Base-by-base conservation (phyloP, 768 basidiomycete genomes). In the Boletus edulis region DNA sequence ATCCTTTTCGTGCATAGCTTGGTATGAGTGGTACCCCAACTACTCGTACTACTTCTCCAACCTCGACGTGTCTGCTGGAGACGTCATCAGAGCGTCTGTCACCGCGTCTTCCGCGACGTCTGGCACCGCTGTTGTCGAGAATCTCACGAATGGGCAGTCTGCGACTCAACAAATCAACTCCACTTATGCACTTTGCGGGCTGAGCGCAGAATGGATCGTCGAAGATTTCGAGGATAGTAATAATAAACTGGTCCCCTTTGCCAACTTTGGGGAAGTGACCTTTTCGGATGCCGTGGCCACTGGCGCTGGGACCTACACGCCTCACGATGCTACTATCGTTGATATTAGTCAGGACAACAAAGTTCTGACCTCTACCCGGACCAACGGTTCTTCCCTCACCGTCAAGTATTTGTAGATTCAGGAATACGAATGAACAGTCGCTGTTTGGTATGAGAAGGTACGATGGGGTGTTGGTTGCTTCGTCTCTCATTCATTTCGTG, bases 171-270 rank as follows among this genome's bases (percentile, higher is more conserved):
- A 29, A 4, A 9, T 22, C 2, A 20, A 20, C 8, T 59, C 57
- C n/a, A 24, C 48, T 7, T 1, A 34, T n/a, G n/a, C 58, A 2
- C 53, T 60, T 12, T 55, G 49, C 7, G 49, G 54, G 12, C 35
- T 35, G 27, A 32, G 45, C 5, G 59, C 49, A 10, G 59, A 60
- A 31, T 60, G 59, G 59, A 43, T 60, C 22, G 58, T 54, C 4
- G 52, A 59, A 43, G 49, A 44, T 29, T 29, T 29, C 27, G 27
- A 29, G 8, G 8, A 9, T 29, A 1, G 27, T 42, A 29, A 18
- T 6, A 5, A 2, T 11, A 12, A 2, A 13, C 13, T 20, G 1
- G 24, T 46, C 35, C 44, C 47, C 5, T n/a, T 60, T 42, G 49
- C 45, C 5, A 11, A 55, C 49, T 59, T 60, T 31, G 32, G 35